Evolutionary conservation across 2,329 filamentous ascomycete genomes (phyloP), one percentile per base, ranked within the genome.

Genomic region (Ophiocordyceps polyrhachis-furcata): DNA sequence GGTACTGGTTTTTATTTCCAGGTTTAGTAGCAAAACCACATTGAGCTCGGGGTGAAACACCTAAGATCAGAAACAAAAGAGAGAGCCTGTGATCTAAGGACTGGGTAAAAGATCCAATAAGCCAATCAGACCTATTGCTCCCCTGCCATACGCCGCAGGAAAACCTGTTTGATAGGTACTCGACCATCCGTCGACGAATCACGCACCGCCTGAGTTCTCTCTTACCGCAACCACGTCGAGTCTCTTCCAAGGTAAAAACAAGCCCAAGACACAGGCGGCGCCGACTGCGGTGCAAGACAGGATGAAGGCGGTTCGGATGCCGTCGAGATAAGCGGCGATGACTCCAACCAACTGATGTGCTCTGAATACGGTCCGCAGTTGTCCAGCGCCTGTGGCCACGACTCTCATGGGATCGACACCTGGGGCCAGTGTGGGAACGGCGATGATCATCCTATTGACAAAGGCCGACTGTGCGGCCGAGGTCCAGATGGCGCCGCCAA

Each of bases 291-390:
- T 50, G 13, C 65, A 61, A 3, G 67, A 63, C 48, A 75, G 60
- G 1, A 73, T 76, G 23, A 74, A 68, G 8, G 66, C 64, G 6
- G 78, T 73, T 51, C 75, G 74, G 49, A 77, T 73, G 0, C 70
- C 70, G 46, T 69, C 58, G 43, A 69, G 78, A 59, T 81, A 81
- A 0, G 71, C 73, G 0, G 52, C 44, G 8, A 78, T 58, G 35
- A 81, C 73, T 0, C 63, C 64, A 0, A 56, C 49, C 0, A 79
- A 56, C 44, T 60, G 64, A 21, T 68, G 52, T 0, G 55, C 47
- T 0, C 63, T 53, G 45, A 81, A 70, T 8, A 60, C 59, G 4
- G 42, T 32, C 49, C 70, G 66, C 19, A 82, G 58, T 46, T 71
- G 65, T 0, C 74, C 76, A 12, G 64, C 62, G 12, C 64, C 65